phyloP scores from a whole-genome alignment of 495 filamentous ascomycete species.

The Trichocladium uniseriatum region DNA sequence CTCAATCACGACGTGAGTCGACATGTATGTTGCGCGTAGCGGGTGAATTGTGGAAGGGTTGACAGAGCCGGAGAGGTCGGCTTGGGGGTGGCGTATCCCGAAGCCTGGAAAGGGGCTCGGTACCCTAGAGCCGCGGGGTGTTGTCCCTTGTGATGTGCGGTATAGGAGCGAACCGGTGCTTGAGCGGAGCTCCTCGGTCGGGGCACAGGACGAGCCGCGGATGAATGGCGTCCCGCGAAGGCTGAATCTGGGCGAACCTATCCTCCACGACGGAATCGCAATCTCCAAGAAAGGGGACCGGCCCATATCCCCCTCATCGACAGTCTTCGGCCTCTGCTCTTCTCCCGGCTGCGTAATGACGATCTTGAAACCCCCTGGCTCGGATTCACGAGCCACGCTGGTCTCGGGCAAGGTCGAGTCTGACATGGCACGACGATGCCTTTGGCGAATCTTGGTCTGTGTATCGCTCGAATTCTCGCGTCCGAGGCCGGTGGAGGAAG shows the following conservation, averaged over 20 bases:
- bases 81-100: slow-evolving; percentile 19
- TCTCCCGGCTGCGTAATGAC: slow-evolving; percentile 69
- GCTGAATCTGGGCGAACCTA: slow-evolving; percentile 78
- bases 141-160: slow-evolving; percentile 14
- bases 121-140: slow-evolving; percentile 18
- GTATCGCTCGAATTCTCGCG: slow-evolving; percentile 22
- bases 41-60: slow-evolving; percentile 22
- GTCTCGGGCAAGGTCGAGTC: slow-evolving; percentile 40
- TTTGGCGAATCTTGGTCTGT: slow-evolving; percentile 25
- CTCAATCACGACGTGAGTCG: slow-evolving; percentile 40
- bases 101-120: slow-evolving; percentile 20
- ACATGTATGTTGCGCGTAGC: slow-evolving; percentile 33
- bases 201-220: slow-evolving; percentile 60
- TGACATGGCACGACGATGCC: slow-evolving; percentile 41
- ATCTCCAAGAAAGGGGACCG: slow-evolving; percentile 57
- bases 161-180: slow-evolving; percentile 35
- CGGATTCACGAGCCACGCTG: slow-evolving; percentile 43
- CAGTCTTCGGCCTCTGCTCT: slow-evolving; percentile 51
- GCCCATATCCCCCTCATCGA: slow-evolving; percentile 43
- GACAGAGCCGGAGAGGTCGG: slow-evolving; percentile 15
- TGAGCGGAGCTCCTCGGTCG: slow-evolving; percentile 41
- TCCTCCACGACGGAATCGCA: slow-evolving; percentile 75
- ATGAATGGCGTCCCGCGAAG: slow-evolving; percentile 68
- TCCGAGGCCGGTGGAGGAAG: slow-evolving; percentile 20
- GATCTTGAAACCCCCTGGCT: slow-evolving; percentile 65